phyloP scores from a whole-genome alignment of 2,329 filamentous ascomycete genomes.

The Coniella lustricola region DNA sequence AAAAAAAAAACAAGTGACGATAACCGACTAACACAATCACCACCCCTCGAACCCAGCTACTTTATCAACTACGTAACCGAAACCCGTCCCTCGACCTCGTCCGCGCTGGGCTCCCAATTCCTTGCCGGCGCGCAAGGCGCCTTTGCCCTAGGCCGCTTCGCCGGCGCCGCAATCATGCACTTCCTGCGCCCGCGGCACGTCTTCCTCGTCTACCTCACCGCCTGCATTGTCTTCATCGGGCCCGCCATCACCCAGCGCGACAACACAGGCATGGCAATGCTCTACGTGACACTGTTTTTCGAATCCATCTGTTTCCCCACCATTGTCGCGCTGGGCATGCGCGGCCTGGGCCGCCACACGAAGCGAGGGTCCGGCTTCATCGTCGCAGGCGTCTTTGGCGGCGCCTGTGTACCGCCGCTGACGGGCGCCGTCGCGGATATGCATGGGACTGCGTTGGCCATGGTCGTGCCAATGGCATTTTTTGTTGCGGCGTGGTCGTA shows the following conservation, averaged over 20 bases:
- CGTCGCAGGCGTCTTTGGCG: slow-evolving; percentile 63
- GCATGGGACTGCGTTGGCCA: slow-evolving; percentile 52
- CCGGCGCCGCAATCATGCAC: slow-evolving; percentile 60
- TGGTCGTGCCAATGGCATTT: slow-evolving; percentile 59
- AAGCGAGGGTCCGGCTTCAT: slow-evolving; percentile 70
- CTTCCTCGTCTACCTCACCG: slow-evolving; percentile 58
- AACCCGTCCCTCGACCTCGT: slow-evolving; percentile 44
- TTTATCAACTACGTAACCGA: slow-evolving; percentile 70
- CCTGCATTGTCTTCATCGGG: slow-evolving; percentile 56
- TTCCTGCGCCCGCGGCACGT: slow-evolving; percentile 59
- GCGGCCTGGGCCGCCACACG: slow-evolving; percentile 67
- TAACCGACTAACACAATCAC: too few relatives aligned
- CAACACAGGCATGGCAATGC: slow-evolving; percentile 49
- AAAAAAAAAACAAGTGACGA: too few relatives aligned
- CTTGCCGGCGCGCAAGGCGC: slow-evolving; percentile 68
- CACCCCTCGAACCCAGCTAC: slow-evolving; percentile 33
- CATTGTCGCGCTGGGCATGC: slow-evolving; percentile 70
- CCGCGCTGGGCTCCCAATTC: slow-evolving; percentile 53
- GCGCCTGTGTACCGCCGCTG: slow-evolving; percentile 66
- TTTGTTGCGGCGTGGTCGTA: slow-evolving; percentile 52
- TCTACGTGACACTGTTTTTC: slow-evolving; percentile 69
- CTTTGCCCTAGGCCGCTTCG: slow-evolving; percentile 67
- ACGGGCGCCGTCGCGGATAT: slow-evolving; percentile 61
- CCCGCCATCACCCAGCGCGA: slow-evolving; percentile 40
- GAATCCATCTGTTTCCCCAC: slow-evolving; percentile 77